Conservation (phyloP, 768 basidiomycete genomes). For the Mycena crocata region DNA sequence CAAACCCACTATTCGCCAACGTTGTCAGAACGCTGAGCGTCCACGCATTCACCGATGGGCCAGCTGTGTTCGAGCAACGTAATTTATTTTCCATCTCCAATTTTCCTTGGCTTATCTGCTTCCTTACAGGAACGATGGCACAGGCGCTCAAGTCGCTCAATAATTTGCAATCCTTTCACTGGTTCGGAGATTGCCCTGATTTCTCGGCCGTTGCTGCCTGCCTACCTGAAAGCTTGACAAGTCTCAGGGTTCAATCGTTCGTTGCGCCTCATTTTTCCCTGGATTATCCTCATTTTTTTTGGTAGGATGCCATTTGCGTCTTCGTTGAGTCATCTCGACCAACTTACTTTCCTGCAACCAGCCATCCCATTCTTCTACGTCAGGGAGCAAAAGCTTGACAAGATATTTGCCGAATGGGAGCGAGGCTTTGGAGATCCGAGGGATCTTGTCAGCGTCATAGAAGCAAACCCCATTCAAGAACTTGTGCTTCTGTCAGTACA, state of each 20-base stretch:
- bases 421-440: slow-evolving; percentile 15
- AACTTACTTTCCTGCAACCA: slow-evolving; percentile 41
- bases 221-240: slow-evolving; percentile 43
- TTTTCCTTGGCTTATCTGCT: background rate
- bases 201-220: slow-evolving; percentile 44
- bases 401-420: slow-evolving; percentile 29
- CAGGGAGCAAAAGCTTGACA: slow-evolving; percentile 29
- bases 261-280: slow-evolving; percentile 13
- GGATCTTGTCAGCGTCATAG: slow-evolving; percentile 22
- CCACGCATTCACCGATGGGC: slow-evolving; percentile 48
- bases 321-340: slow-evolving; percentile 41
- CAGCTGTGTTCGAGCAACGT: slow-evolving; percentile 52
- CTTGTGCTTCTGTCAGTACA: slow-evolving; percentile 44
- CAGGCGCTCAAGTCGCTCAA: slow-evolving; percentile 46
- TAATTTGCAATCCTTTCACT: slow-evolving; percentile 51
- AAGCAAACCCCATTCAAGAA: slow-evolving; percentile 33
- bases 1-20: slow-evolving; percentile 47
- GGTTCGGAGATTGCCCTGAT: slow-evolving; percentile 48
- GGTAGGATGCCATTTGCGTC: slow-evolving; percentile 39
- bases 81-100: slow-evolving; percentile 13
- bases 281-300: background rate
- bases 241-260: slow-evolving; percentile 47
- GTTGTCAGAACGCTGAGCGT: slow-evolving; percentile 51
- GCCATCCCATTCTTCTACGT: slow-evolving; percentile 49
- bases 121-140: slow-evolving; percentile 47